Percentiles rank a stretch among this genome's conserved stretches.
Evolutionary conservation across 768 basidiomycete genomes (phyloP).

Genomic region (Sutorius australiensis): DNA sequence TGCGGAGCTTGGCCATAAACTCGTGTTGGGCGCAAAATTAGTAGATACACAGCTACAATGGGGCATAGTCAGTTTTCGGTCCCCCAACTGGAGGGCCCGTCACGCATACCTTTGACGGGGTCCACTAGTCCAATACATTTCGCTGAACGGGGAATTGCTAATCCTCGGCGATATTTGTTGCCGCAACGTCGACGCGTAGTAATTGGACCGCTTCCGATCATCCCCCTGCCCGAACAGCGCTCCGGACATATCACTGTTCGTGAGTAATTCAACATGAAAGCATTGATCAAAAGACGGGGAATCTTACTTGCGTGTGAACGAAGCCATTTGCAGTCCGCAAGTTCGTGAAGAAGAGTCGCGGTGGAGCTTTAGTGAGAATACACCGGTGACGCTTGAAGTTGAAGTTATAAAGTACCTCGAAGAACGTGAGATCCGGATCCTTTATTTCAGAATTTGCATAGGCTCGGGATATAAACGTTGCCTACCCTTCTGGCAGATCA

Average conservation of each 20-base stretch:
- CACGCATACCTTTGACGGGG: conserved; percentile 12
- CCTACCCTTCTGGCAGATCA: conserved; percentile 9
- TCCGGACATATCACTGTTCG: neutral
- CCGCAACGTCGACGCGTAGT: neutral
- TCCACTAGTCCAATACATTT: neutral
- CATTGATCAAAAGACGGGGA: neutral
- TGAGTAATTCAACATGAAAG: neutral
- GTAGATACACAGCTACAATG: neutral
- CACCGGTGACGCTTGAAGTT: neutral
- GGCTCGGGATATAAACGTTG: conserved; percentile 7
- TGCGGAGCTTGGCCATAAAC: conserved; percentile 1
- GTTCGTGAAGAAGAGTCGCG: neutral
- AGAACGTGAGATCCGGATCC: neutral
- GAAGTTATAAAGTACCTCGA: conserved; percentile 8
- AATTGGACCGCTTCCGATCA: neutral
- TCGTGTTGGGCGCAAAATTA: neutral
- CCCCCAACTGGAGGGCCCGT: neutral
- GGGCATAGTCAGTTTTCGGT: neutral
- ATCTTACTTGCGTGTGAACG: conserved; percentile 9
- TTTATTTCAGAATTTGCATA: conserved; percentile 7
- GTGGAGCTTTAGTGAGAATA: neutral
- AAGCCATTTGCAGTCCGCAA: conserved; percentile 5
- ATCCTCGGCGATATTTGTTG: conserved; percentile 1
- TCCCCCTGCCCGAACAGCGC: neutral
- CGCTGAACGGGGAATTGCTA: neutral